Evolutionary conservation across 2,329 filamentous ascomycete species (phyloP).

Genomic region (Penicillium brasilianum): DNA sequence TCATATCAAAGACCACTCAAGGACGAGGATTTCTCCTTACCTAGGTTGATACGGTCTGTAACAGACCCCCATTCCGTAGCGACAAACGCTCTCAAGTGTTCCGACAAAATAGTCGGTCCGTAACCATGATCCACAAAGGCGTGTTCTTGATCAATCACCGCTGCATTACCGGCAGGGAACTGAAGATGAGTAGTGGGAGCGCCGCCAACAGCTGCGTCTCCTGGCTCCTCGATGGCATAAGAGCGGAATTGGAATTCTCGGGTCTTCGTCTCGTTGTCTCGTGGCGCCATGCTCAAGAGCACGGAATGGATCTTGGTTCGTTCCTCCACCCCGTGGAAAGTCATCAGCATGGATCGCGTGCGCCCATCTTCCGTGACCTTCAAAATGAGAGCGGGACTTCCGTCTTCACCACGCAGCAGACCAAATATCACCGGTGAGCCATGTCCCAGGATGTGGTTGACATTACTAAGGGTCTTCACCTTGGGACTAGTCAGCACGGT

Average conservation of each 20-base stretch:
- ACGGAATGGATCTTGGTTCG: conserved; percentile 73
- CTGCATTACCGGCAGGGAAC: conserved; percentile 44
- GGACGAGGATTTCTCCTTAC: conserved; percentile 41
- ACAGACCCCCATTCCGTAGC: conserved; percentile 77
- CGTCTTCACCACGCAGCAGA: conserved; percentile 73
- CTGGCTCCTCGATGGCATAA: conserved; percentile 64
- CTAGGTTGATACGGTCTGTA: conserved; percentile 81
- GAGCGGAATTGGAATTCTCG: conserved; percentile 70
- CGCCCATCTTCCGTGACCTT: conserved; percentile 69
- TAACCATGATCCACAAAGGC: conserved; percentile 59
- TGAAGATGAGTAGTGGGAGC: conserved; percentile 41
- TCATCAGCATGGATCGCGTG: conserved; percentile 74
- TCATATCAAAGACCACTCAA: neutral
- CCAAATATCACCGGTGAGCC: conserved; percentile 76
- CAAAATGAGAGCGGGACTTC: conserved; percentile 71
- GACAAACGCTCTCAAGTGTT: conserved; percentile 74
- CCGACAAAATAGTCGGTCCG: conserved; percentile 73
- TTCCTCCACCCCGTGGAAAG: conserved; percentile 75
- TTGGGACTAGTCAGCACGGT: conserved; percentile 77
- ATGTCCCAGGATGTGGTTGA: conserved; percentile 71
- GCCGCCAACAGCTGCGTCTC: conserved; percentile 37
- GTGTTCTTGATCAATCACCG: conserved; percentile 73
- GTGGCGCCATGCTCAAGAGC: conserved; percentile 72
- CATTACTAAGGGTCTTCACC: conserved; percentile 76
- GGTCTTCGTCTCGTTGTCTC: conserved; percentile 70